A percentile compares a stretch with the other conserved stretches of the same genome.
Conservation (phyloP, 2,329 filamentous ascomycete genomes). For the Epichloe amarillans region DNA sequence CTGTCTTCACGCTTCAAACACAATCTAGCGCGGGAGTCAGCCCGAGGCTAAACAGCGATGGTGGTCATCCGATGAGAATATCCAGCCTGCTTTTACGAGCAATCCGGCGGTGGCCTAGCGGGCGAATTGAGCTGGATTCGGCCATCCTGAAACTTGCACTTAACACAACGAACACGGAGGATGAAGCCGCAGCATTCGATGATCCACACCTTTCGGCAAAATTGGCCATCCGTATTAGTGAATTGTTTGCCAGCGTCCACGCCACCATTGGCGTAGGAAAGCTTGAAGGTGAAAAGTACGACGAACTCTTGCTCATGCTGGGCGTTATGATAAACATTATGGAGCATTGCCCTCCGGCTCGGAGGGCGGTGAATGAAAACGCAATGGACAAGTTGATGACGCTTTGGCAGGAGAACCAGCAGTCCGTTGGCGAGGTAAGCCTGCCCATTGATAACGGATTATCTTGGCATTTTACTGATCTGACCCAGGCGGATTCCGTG, state of each 20-base stretch:
- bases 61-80: conserved; percentile 16
- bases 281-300: conserved; percentile 40
- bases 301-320: conserved; percentile 63
- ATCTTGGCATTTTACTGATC: background rate
- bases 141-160: conserved; percentile 48
- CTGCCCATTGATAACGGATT: background rate
- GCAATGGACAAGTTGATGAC: conserved; percentile 46
- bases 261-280: conserved; percentile 33
- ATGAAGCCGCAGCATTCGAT: conserved; percentile 57
- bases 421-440: conserved; percentile 55
- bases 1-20: conserved; percentile 25
- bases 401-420: conserved; percentile 55
- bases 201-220: conserved; percentile 39
- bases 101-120: conserved; percentile 18
- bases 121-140: conserved; percentile 15
- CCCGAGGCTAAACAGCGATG: conserved; percentile 10
- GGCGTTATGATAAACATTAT: conserved; percentile 80
- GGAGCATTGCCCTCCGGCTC: conserved; percentile 57
- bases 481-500: conserved; percentile 48
- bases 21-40: conserved; percentile 17
- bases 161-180: conserved; percentile 75
- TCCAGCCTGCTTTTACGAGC: conserved; percentile 17
- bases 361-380: conserved; percentile 23
- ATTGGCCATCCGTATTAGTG: conserved; percentile 36
- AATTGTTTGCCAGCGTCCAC: conserved; percentile 34